These are phyloP conservation scores for Malus hybrid DNA, from an alignment of 331 rosid genomes.

Conservation along the genomic window DNA sequence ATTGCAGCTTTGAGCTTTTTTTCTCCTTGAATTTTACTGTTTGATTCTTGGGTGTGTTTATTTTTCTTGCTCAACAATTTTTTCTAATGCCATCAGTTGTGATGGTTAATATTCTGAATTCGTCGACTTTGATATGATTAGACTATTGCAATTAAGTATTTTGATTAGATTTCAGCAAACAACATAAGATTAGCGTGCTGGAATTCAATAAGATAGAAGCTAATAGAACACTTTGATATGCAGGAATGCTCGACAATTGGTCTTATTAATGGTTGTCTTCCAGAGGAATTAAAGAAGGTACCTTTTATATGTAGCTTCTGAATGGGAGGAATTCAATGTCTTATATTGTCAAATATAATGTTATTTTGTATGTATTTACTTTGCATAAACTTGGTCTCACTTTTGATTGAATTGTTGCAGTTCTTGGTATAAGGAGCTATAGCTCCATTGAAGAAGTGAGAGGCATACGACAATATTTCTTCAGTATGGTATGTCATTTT, in stretches of 20 bases:
- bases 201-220: not conserved
- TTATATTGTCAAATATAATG: too few species aligned
- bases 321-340: conserved; percentile 42
- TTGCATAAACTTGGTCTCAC: too few species aligned
- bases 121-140: not conserved
- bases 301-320: conserved; percentile 44
- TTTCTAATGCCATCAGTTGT: not conserved
- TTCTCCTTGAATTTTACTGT: not conserved
- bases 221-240: conserved; percentile 3
- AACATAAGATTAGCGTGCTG: not conserved
- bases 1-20: not conserved
- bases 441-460: too few species aligned
- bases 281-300: conserved; percentile 59
- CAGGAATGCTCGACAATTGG: conserved; percentile 32
- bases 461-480: too few species aligned
- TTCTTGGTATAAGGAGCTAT: too few species aligned
- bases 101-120: too few species aligned
- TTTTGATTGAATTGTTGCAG: too few species aligned
- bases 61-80: not conserved
- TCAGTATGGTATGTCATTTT: too few species aligned
- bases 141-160: not conserved
- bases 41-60: not conserved
- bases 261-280: conserved; percentile 29
- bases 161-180: not conserved
- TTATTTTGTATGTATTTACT: too few species aligned